Conservation (phyloP, 2,329 filamentous ascomycete species). For the Fusarium devonianum region DNA sequence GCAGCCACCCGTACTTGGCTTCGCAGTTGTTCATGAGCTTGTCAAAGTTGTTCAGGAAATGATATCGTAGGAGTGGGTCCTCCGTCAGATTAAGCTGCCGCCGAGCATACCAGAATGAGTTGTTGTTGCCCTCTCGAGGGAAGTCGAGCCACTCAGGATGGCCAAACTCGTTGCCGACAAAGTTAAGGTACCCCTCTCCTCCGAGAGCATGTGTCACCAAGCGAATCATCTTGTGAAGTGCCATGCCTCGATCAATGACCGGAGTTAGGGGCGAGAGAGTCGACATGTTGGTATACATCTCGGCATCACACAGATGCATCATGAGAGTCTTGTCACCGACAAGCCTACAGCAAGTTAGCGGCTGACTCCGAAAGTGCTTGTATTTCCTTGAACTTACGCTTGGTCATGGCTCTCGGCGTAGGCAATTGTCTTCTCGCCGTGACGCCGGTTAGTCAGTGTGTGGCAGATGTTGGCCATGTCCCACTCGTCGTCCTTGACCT, state of each 20-base stretch:
- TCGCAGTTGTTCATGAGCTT: slow-evolving; percentile 88
- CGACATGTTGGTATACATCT: slow-evolving; percentile 99
- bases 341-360: slow-evolving; percentile 61
- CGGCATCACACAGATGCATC: slow-evolving; percentile 97
- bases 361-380: slow-evolving; percentile 23
- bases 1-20: slow-evolving; percentile 89
- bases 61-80: slow-evolving; percentile 84
- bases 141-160: slow-evolving; percentile 99
- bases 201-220: slow-evolving; percentile 90
- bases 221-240: slow-evolving; percentile 96
- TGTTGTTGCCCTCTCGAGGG: slow-evolving; percentile 88
- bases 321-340: slow-evolving; percentile 97
- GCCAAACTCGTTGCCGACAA: slow-evolving; percentile 98
- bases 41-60: slow-evolving; percentile 94
- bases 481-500: slow-evolving; percentile 90
- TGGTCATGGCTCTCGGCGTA: slow-evolving; percentile 98
- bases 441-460: slow-evolving; percentile 89
- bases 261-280: slow-evolving; percentile 81
- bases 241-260: slow-evolving; percentile 87
- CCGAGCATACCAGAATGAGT: slow-evolving; percentile 93
- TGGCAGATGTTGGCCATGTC: slow-evolving; percentile 85
- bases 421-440: slow-evolving; percentile 97
- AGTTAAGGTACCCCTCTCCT: slow-evolving; percentile 97
- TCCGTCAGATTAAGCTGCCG: slow-evolving; percentile 93
- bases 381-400: slow-evolving; percentile 71